phyloP scores from a whole-genome alignment of 169 alveolate species.

The Theileria annulata region DNA sequence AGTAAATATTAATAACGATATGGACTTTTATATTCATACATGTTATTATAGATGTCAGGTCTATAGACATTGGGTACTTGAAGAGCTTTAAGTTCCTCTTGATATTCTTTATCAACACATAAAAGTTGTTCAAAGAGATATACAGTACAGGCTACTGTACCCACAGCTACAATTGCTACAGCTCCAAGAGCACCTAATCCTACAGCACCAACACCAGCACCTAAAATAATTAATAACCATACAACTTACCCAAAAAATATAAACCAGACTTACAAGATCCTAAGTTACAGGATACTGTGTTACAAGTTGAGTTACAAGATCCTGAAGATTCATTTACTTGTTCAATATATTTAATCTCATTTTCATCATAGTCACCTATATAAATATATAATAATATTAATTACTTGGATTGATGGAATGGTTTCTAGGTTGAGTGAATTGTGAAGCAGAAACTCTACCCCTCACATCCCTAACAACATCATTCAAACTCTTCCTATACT shows the following conservation, averaged over 20 bases:
- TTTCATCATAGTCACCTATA: too few relatives aligned
- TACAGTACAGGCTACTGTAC: slow-evolving; percentile 11
- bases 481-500: not conserved
- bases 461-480: slow-evolving; percentile 3
- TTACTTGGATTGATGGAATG: not conserved
- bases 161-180: slow-evolving; percentile 2
- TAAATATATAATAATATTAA: too few relatives aligned
- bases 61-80: slow-evolving; percentile 8
- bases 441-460: not conserved
- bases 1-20: slow-evolving; percentile 6
- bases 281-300: too few relatives aligned
- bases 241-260: not conserved
- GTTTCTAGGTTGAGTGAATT: not conserved
- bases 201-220: slow-evolving; percentile 18
- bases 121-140: not conserved
- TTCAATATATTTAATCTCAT: too few relatives aligned
- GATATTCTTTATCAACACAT: slow-evolving; percentile 16
- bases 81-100: slow-evolving; percentile 2
- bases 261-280: slow-evolving; percentile 7
- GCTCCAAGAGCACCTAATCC: slow-evolving; percentile 11
- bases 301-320: too few relatives aligned
- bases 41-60: slow-evolving; percentile 9
- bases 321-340: not conserved
- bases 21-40: slow-evolving; percentile 12
- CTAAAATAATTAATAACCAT: not conserved